These are phyloP conservation scores for Fusarium sp. DNA, from an alignment of 2,329 filamentous ascomycete genomes.

Conservation along the genomic window DNA sequence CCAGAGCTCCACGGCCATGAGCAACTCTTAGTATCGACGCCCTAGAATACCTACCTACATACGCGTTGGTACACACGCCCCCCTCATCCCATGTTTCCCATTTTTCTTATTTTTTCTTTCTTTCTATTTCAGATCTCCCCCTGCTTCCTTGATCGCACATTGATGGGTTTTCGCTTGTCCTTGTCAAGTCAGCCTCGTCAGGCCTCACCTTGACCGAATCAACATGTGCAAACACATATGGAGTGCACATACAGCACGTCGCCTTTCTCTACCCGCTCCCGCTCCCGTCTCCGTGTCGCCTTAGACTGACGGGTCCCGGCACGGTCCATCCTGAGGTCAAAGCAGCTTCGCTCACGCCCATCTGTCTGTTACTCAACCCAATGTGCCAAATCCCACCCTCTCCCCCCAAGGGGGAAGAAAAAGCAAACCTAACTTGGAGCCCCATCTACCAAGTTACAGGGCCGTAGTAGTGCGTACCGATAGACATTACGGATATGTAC, in stretches of 20 bases:
- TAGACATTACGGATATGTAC: constrained; percentile 9
- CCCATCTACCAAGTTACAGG: constrained; percentile 43
- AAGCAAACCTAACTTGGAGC: constrained; percentile 45
- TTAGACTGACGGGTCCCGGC: constrained; percentile 43
- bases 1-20: constrained; percentile 37
- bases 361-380: constrained; percentile 40
- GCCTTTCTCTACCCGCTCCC: constrained; percentile 45
- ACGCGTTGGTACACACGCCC: constrained; percentile 24
- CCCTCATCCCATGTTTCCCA: neutral
- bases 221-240: constrained; percentile 14
- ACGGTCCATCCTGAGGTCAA: constrained; percentile 44
- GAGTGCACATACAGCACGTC: constrained; percentile 28
- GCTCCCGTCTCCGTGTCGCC: constrained; percentile 29
- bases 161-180: constrained; percentile 20
- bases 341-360: constrained; percentile 39
- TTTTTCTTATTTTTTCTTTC: neutral
- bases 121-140: constrained; percentile 12
- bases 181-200: constrained; percentile 23
- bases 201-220: constrained; percentile 25
- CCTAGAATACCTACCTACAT: constrained; percentile 8
- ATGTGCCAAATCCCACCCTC: constrained; percentile 49
- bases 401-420: constrained; percentile 46
- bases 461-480: constrained; percentile 29
- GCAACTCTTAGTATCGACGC: constrained; percentile 29
- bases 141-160: constrained; percentile 17